Evolutionary conservation across 371 early-diverging fungal genomes (phyloP).

Genomic region (Mortierella sp.): DNA sequence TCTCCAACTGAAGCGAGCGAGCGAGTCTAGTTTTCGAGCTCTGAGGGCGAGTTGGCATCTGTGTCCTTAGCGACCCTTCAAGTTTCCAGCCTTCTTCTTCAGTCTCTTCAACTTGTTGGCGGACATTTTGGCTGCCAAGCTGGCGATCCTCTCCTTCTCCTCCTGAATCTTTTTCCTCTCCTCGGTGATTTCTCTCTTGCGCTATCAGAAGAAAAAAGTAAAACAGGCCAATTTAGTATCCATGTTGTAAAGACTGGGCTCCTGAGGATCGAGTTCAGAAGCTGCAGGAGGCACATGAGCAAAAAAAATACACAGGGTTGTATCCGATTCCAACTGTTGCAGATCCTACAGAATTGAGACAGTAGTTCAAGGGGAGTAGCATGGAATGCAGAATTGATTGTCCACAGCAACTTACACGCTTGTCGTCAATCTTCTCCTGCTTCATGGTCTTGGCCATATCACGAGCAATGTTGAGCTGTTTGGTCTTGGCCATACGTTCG

Average conservation of each 20-base stretch:
- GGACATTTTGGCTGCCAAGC: constrained; percentile 69
- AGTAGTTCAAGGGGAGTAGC: background rate
- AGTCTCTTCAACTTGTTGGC: constrained; percentile 64
- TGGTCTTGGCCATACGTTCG: constrained; percentile 54
- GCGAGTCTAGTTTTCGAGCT: constrained; percentile 1
- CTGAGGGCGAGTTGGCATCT: background rate
- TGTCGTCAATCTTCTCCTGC: constrained; percentile 57
- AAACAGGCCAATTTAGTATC: background rate
- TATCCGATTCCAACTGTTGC: background rate
- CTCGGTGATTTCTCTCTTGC: constrained; percentile 69
- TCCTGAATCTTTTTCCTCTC: constrained; percentile 73
- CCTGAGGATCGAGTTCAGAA: too few relatives aligned
- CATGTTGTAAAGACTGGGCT: background rate
- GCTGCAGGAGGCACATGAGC: background rate
- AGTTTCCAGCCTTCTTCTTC: constrained; percentile 63
- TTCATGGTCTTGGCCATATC: constrained; percentile 53
- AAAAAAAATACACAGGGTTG: background rate
- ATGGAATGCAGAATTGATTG: background rate
- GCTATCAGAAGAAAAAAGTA: constrained; percentile 41
- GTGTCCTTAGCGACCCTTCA: constrained; percentile 51
- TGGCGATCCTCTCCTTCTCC: constrained; percentile 72
- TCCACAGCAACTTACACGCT: constrained; percentile 51
- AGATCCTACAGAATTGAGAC: background rate
- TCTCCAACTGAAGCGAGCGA: too few relatives aligned
- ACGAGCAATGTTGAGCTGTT: constrained; percentile 45